These are phyloP conservation scores for Gastrodia elata DNA, from an alignment of 106 monocot genomes.

Conservation along the genomic window DNA sequence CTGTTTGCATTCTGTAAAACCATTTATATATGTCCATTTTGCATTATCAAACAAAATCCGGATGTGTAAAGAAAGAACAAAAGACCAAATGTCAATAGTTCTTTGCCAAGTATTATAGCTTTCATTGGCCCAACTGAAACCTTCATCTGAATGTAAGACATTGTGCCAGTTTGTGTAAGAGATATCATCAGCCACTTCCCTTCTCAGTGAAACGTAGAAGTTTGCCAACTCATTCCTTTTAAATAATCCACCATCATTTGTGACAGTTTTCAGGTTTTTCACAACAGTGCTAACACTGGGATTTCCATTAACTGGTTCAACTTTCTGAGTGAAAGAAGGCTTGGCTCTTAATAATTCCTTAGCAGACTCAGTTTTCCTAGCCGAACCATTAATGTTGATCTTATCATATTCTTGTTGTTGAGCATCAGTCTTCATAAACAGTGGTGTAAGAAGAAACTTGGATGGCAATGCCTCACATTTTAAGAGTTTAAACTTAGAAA, in stretches of 20 bases:
- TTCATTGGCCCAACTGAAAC: conserved; percentile 87
- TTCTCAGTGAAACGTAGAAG: conserved; percentile 31
- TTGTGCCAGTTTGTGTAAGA: conserved; percentile 37
- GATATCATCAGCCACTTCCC: conserved; percentile 10
- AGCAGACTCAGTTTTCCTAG: conserved; percentile 48
- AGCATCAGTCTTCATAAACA: conserved; percentile 13
- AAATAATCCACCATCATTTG: conserved; percentile 30
- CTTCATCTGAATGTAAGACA: conserved; percentile 77
- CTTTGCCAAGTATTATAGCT: conserved; percentile 70
- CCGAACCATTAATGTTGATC: conserved; percentile 31
- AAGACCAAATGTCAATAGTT: conserved; percentile 79
- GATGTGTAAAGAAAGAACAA: conserved; percentile 58
- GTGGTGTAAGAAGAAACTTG: neutral
- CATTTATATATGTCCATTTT: conserved; percentile 75
- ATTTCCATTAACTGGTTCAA: conserved; percentile 19
- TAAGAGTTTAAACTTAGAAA: conserved; percentile 9
- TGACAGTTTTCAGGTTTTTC: conserved; percentile 33
- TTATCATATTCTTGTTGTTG: conserved; percentile 19
- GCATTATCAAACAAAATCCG: conserved; percentile 66
- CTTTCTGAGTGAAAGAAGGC: conserved; percentile 3
- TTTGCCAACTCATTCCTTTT: conserved; percentile 26
- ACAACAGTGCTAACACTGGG: neutral
- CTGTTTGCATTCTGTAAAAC: conserved; percentile 85
- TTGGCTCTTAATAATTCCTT: conserved; percentile 29
- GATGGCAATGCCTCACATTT: conserved; percentile 11